Evolutionary conservation across 768 basidiomycete species (phyloP), one percentile per base, ranked within the genome.

Genomic region (Panellus pusillus): DNA sequence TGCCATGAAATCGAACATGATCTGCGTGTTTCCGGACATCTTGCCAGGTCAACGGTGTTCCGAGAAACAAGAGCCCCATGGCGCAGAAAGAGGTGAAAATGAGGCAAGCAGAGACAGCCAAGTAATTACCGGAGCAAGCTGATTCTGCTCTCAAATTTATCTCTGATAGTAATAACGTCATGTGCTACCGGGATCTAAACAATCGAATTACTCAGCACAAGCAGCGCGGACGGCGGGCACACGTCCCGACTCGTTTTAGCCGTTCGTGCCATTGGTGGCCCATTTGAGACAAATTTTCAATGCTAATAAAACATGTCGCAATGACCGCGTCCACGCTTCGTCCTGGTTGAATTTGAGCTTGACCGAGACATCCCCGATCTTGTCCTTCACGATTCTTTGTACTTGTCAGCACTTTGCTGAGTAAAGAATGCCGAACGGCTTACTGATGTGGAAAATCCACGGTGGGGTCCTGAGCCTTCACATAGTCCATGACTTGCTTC

Each of bases 311-410:
- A 98, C 91, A 63, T 97, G 94, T 29, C 93, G 81, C 63, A 98
- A 74, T 4, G 94, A 92, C 54, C 92, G 84, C 19, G 96, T 98
- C 96, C 96, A 99, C 0, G 84, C 79, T 65, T 99, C 96, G 66
- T 99, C 96, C 63, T 93, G 91, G 61, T 89, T 90, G 69, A 97
- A 96, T 65, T 95, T 93, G 4, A 95, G 74, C 70, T 95, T 94
- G 58, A 98, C 89, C 1, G 92, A 94, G 15, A 91, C 89, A 50
- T 96, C 94, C 7, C 94, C 95, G 50, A 99, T 99, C 73, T 88
- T 92, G 71, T 99, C 97, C 70, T 92, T 98, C 38, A 78, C 75
- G 49, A 98, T 85, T 65, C 96, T 97, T 64, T 43, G 12, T 19
- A n/a, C 20, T 54, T 12, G 17, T 60, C 54, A 63, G 41, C 47